Percentiles rank a stretch among this genome's conserved stretches.
These are phyloP conservation scores for Xanthoconium separans DNA, from an alignment of 1,284 basidiomycete genomes.

Conservation along the genomic window DNA sequence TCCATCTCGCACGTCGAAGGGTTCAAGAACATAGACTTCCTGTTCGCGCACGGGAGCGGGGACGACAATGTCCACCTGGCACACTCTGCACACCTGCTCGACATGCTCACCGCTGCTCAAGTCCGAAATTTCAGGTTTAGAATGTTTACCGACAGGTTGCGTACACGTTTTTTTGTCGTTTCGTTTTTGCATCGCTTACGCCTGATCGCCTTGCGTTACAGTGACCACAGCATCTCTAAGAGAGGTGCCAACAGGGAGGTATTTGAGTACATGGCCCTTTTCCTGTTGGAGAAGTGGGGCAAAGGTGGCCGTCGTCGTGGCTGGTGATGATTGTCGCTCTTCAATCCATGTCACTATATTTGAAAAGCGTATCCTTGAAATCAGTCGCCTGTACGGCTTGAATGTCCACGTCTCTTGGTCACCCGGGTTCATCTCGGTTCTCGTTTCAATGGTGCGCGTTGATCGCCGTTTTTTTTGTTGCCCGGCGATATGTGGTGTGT, in stretches of 20 bases:
- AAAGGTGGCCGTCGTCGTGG: constrained; percentile 67
- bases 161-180: constrained; percentile 9
- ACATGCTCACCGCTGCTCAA: constrained; percentile 81
- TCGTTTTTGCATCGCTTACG: constrained; percentile 5
- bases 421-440: too few species aligned
- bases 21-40: constrained; percentile 76
- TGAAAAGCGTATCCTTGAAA: constrained; percentile 7
- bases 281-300: constrained; percentile 90
- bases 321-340: constrained; percentile 39
- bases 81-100: constrained; percentile 87
- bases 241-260: constrained; percentile 83
- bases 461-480: too few species aligned
- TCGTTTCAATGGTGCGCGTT: too few species aligned
- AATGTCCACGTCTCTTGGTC: too few species aligned
- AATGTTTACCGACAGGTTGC: constrained; percentile 94
- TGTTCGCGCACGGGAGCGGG: constrained; percentile 89
- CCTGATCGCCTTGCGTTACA: constrained; percentile 33
- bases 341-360: constrained; percentile 2
- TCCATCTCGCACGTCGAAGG: constrained; percentile 84
- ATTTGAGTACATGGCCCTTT: constrained; percentile 83
- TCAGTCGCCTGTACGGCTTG: neutral
- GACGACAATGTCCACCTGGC: constrained; percentile 96
- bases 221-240: constrained; percentile 74
- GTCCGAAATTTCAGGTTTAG: constrained; percentile 85
- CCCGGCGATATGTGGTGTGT: too few species aligned